phyloP scores from a whole-genome alignment of 805 yeast genomes.

The Zygosaccharomyces rouxii region DNA sequence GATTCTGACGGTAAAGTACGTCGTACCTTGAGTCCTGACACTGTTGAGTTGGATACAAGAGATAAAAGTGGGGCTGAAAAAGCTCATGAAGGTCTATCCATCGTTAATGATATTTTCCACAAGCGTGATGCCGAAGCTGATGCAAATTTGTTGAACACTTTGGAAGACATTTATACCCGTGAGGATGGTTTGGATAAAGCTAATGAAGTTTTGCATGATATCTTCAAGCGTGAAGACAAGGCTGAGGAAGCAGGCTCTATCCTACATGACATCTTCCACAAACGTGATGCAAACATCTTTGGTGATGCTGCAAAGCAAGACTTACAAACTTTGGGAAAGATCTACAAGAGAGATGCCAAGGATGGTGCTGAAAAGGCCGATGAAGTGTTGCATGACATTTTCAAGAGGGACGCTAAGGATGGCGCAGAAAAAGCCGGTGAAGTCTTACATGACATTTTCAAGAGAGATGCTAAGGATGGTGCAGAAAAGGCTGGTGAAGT shows the following conservation, averaged over 20 bases:
- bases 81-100: not conserved
- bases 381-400: not conserved
- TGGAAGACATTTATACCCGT: not conserved
- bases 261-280: not conserved
- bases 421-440: not conserved
- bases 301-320: too few species aligned
- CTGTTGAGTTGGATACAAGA: not conserved
- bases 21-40: slow-evolving; percentile 9
- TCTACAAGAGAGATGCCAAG: not conserved
- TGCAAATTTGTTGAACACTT: not conserved
- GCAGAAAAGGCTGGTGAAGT: not conserved
- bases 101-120: not conserved
- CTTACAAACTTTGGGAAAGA: too few species aligned
- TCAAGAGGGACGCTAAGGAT: not conserved
- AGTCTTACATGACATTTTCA: not conserved
- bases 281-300: not conserved
- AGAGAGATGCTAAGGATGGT: not conserved
- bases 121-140: slow-evolving; percentile 1
- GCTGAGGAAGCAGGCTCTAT: not conserved
- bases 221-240: too few species aligned
- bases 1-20: slow-evolving; percentile 15
- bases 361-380: not conserved
- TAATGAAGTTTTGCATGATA: not conserved
- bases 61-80: slow-evolving; percentile 1
- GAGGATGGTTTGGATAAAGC: not conserved